Conservation (phyloP, 2,329 filamentous ascomycete species). For the Fonsecaea pugnacius region DNA sequence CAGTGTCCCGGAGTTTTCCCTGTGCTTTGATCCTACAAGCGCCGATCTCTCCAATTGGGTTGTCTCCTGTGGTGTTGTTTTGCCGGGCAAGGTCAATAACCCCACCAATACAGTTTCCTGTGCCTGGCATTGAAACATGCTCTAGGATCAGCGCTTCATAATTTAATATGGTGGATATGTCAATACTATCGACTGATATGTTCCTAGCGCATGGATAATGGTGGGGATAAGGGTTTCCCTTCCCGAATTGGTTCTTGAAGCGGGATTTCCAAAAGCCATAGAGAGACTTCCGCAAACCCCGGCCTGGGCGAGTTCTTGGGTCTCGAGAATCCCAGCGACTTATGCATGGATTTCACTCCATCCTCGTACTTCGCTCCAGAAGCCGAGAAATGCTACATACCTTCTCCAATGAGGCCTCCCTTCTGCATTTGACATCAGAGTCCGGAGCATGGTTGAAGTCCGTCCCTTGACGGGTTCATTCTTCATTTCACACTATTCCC, state of each 20-base stretch:
- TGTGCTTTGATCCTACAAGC: not conserved
- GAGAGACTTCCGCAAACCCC: not conserved
- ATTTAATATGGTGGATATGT: not conserved
- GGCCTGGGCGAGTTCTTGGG: not conserved
- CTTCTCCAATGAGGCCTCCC: not conserved
- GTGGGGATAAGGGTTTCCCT: not conserved
- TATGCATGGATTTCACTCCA: not conserved
- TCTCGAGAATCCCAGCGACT: not conserved
- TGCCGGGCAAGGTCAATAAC: not conserved
- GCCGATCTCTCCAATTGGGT: not conserved
- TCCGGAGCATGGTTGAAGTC: not conserved
- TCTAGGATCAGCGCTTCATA: not conserved
- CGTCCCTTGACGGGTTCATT: not conserved
- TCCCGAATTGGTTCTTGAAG: not conserved
- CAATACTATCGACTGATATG: not conserved
- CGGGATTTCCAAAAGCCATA: not conserved
- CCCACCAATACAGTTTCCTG: not conserved
- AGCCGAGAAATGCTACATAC: not conserved
- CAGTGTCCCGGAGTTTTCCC: not conserved
- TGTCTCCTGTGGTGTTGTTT: not conserved
- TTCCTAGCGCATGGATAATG: constrained; percentile 1
- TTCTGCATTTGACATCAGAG: not conserved
- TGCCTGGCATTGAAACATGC: not conserved
- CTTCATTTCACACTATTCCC: not conserved
- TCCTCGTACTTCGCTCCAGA: not conserved